These are phyloP conservation scores for Dactylellina parvicollis DNA, from an alignment of 2,329 filamentous ascomycete genomes.

Conservation along the genomic window DNA sequence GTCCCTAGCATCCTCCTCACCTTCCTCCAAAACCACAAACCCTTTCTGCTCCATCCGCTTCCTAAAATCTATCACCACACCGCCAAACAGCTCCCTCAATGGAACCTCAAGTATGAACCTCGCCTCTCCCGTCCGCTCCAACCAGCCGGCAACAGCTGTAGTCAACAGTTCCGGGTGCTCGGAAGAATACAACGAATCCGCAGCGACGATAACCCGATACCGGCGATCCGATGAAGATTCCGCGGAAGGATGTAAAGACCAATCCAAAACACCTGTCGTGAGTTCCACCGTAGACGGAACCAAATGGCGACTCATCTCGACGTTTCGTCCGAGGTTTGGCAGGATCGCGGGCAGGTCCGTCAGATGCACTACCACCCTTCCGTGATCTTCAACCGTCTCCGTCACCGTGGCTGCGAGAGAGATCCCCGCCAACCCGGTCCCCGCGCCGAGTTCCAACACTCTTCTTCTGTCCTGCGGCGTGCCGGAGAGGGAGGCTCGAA, in stretches of 20 bases:
- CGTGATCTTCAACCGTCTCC: neutral
- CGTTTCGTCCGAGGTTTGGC: constrained; percentile 80
- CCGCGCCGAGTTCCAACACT: constrained; percentile 81
- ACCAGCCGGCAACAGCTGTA: constrained; percentile 74
- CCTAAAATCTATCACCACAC: constrained; percentile 72
- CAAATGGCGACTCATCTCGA: constrained; percentile 72
- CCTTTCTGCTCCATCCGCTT: constrained; percentile 69
- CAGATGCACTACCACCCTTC: constrained; percentile 72
- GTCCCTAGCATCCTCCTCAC: constrained; percentile 73
- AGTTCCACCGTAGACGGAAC: constrained; percentile 68
- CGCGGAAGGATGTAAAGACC: constrained; percentile 68
- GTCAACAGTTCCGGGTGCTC: constrained; percentile 80
- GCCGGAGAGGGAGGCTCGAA: constrained; percentile 8
- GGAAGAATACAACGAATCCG: constrained; percentile 87
- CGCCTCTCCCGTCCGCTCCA: constrained; percentile 69
- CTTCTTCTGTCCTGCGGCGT: neutral
- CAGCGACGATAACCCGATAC: constrained; percentile 77
- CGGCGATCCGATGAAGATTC: constrained; percentile 62
- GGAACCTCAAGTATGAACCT: constrained; percentile 83
- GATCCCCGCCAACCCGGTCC: constrained; percentile 89
- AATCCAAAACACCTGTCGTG: constrained; percentile 76
- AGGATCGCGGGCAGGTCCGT: constrained; percentile 88
- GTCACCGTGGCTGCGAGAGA: constrained; percentile 72
- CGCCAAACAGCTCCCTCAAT: constrained; percentile 73
- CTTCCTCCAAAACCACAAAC: constrained; percentile 69